These are phyloP conservation scores for Infundibulicybe gibba DNA, from an alignment of 768 basidiomycete genomes.

Conservation along the genomic window DNA sequence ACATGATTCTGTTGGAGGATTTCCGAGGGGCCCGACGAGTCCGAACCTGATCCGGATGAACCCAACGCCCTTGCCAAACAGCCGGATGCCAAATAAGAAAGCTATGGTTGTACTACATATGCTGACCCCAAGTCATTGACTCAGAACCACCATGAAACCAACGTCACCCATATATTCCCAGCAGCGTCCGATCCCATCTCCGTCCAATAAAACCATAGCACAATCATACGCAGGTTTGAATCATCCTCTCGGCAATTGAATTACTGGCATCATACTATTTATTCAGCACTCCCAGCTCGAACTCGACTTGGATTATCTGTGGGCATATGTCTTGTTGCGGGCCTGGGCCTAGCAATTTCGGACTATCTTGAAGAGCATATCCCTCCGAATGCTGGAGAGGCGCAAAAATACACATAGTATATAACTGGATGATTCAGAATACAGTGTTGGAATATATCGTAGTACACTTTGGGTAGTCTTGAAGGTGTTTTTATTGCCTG, in stretches of 20 bases:
- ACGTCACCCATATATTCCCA: no score
- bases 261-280: constrained; percentile 7
- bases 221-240: constrained; percentile 36
- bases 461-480: no score
- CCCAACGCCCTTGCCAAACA: constrained; percentile 6
- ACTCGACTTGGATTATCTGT: constrained; percentile 52
- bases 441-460: no score
- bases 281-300: constrained; percentile 47
- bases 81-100: not conserved
- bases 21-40: no score
- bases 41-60: not conserved
- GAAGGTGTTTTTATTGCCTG: no score
- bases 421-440: not conserved
- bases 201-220: constrained; percentile 23
- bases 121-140: no score
- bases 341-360: constrained; percentile 43
- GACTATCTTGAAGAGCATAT: constrained; percentile 46
- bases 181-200: constrained; percentile 11
- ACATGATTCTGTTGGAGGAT: constrained; percentile 45
- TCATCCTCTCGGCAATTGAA: not conserved
- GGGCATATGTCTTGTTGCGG: constrained; percentile 42
- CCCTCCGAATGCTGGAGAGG: constrained; percentile 16
- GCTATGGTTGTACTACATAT: no score
- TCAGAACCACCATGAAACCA: constrained; percentile 5
- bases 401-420: constrained; percentile 2